These are phyloP conservation scores for Diddensiella santjacobensis DNA, from an alignment of 805 yeast genomes.

Conservation along the genomic window DNA sequence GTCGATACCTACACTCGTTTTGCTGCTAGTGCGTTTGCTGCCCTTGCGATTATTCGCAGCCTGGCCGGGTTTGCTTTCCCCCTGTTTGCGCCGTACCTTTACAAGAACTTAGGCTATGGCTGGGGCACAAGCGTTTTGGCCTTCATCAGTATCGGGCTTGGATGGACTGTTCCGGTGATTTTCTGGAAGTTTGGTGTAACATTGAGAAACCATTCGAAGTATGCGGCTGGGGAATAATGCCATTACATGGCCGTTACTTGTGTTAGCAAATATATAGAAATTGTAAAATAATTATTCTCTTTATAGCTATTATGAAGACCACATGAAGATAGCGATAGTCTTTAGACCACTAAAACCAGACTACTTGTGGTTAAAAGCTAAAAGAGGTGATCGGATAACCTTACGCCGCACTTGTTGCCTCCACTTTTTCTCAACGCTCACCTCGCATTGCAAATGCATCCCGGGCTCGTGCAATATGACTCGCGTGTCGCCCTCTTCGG, in stretches of 20 bases:
- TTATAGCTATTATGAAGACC: too few species aligned
- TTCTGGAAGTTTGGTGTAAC: slow-evolving; percentile 53
- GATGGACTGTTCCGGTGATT: slow-evolving; percentile 57
- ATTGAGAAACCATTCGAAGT: slow-evolving; percentile 47
- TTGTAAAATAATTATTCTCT: too few species aligned
- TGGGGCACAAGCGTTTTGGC: slow-evolving; percentile 68
- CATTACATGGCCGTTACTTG: too few species aligned
- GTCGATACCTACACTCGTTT: slow-evolving; percentile 65
- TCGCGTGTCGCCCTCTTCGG: not conserved
- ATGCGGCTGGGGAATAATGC: slow-evolving; percentile 8
- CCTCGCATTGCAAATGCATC: too few species aligned
- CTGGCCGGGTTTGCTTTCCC: slow-evolving; percentile 68
- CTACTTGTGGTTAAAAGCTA: too few species aligned
- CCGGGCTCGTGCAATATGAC: too few species aligned
- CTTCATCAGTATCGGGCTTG: slow-evolving; percentile 50
- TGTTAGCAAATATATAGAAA: too few species aligned
- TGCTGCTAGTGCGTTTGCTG: slow-evolving; percentile 65
- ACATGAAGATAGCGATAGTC: too few species aligned
- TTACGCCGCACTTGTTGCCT: too few species aligned
- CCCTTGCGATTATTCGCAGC: slow-evolving; percentile 62
- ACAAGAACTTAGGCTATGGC: slow-evolving; percentile 52
- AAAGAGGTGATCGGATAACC: too few species aligned
- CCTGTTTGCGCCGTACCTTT: slow-evolving; percentile 57
- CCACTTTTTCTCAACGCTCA: too few species aligned
- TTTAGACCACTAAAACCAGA: too few species aligned